Evolutionary conservation across 768 basidiomycete genomes (phyloP).

Genomic region (Suillus americanus): DNA sequence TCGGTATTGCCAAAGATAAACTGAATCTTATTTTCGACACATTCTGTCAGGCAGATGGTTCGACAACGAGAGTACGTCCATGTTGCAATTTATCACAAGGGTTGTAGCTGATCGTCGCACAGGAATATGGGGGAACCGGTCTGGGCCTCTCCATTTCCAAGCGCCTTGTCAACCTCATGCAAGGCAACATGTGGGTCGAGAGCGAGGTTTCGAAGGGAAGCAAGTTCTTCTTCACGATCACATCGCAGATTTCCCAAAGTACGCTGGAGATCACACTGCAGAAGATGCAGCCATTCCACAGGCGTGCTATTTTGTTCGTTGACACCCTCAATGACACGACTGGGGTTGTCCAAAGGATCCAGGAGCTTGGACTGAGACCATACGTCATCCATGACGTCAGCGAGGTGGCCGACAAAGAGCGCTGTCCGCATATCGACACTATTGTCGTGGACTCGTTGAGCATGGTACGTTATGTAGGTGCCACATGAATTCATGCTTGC

Average conservation of each 20-base stretch:
- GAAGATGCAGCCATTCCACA: constrained; percentile 86
- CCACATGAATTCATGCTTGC: constrained; percentile 10
- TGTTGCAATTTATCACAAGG: constrained; percentile 8
- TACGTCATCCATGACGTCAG: constrained; percentile 74
- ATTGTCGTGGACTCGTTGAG: constrained; percentile 90
- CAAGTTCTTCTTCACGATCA: constrained; percentile 96
- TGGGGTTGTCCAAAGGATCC: constrained; percentile 73
- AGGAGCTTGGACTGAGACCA: constrained; percentile 76
- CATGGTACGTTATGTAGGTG: constrained; percentile 56
- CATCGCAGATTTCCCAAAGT: constrained; percentile 76
- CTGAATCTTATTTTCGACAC: constrained; percentile 98
- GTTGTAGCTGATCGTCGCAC: constrained; percentile 3
- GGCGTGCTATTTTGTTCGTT: constrained; percentile 88
- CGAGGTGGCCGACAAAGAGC: constrained; percentile 81
- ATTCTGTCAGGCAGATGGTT: constrained; percentile 98
- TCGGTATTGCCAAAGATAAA: constrained; percentile 98
- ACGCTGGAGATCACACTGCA: constrained; percentile 68
- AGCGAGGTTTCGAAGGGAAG: constrained; percentile 90
- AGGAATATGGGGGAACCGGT: constrained; percentile 98
- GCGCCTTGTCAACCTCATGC: constrained; percentile 94
- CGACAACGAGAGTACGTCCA: constrained; percentile 80
- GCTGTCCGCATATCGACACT: constrained; percentile 87
- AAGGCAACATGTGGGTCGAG: constrained; percentile 99
- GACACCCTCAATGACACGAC: constrained; percentile 80
- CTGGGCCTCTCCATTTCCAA: constrained; percentile 97